Conservation (phyloP, 495 filamentous ascomycete genomes). For the Xylaria intraflava region DNA sequence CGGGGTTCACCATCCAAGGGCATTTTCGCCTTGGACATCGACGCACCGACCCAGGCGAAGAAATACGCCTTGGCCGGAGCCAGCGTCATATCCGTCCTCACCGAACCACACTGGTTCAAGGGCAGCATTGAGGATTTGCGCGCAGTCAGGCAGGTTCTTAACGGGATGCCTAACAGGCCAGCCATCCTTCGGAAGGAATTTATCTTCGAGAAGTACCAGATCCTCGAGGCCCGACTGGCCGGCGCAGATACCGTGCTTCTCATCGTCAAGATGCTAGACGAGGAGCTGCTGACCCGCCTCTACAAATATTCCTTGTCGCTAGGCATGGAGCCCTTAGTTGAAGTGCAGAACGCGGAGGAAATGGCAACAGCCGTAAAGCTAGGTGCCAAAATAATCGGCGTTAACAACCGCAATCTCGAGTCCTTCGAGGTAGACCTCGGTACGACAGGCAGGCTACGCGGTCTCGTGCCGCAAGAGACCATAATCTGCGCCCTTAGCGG, state of each 20-base stretch:
- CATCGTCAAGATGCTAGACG: slow-evolving; percentile 96
- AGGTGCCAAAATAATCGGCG: slow-evolving; percentile 90
- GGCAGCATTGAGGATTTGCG: slow-evolving; percentile 92
- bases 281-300: slow-evolving; percentile 64
- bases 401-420: slow-evolving; percentile 94
- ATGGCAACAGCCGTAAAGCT: slow-evolving; percentile 82
- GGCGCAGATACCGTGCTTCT: slow-evolving; percentile 93
- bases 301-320: slow-evolving; percentile 84
- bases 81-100: slow-evolving; percentile 94
- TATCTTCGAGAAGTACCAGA: slow-evolving; percentile 97
- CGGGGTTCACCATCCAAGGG: slow-evolving; percentile 95
- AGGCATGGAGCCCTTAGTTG: slow-evolving; percentile 96
- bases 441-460: slow-evolving; percentile 85
- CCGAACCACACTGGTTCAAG: slow-evolving; percentile 98
- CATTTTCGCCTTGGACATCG: slow-evolving; percentile 77
- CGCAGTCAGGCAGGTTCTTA: slow-evolving; percentile 76
- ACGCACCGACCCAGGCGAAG: slow-evolving; percentile 82
- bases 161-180: slow-evolving; percentile 84
- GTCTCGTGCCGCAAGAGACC: slow-evolving; percentile 75
- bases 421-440: slow-evolving; percentile 95
- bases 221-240: slow-evolving; percentile 86
- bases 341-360: slow-evolving; percentile 90
- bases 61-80: slow-evolving; percentile 91
- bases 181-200: slow-evolving; percentile 95
- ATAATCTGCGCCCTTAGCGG: slow-evolving; percentile 92